A percentile compares a stretch with the other conserved stretches of the same genome.
phyloP scores from a whole-genome alignment of 179 eudicot genomes.

The Monotropa hypopitys region DNA sequence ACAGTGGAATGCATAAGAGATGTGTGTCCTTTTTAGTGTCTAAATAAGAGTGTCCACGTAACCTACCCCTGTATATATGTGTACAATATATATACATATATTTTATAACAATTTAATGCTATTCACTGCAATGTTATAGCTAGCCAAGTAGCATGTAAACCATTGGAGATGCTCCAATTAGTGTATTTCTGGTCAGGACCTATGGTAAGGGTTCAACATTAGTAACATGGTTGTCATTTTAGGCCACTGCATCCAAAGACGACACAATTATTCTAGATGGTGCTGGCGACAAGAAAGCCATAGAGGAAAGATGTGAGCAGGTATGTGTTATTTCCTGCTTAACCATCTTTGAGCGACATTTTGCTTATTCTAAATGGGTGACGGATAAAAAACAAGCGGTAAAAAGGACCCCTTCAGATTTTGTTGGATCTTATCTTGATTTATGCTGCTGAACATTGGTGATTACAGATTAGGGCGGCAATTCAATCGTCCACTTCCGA shows the following conservation, averaged over 20 bases:
- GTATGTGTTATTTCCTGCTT: constrained; percentile 17
- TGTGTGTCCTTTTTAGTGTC: no score
- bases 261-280: constrained; percentile 93
- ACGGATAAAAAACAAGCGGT: not conserved
- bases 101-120: not conserved
- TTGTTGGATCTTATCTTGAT: not conserved
- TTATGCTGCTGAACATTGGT: not conserved
- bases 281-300: constrained; percentile 66
- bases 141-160: not conserved
- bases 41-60: no score
- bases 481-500: constrained; percentile 69
- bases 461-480: constrained; percentile 55
- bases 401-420: not conserved
- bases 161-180: not conserved
- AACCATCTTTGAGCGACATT: not conserved
- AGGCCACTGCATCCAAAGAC: constrained; percentile 84
- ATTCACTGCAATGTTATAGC: not conserved
- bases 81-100: no score
- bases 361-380: not conserved
- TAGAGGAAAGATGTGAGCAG: constrained; percentile 94
- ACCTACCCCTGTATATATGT: no score
- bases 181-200: not conserved
- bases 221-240: not conserved
- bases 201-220: not conserved
- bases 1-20: no score